Evolutionary conservation across 495 filamentous ascomycete species (phyloP), one percentile per base, ranked within the genome.

Genomic region (Talaromyces ruber): DNA sequence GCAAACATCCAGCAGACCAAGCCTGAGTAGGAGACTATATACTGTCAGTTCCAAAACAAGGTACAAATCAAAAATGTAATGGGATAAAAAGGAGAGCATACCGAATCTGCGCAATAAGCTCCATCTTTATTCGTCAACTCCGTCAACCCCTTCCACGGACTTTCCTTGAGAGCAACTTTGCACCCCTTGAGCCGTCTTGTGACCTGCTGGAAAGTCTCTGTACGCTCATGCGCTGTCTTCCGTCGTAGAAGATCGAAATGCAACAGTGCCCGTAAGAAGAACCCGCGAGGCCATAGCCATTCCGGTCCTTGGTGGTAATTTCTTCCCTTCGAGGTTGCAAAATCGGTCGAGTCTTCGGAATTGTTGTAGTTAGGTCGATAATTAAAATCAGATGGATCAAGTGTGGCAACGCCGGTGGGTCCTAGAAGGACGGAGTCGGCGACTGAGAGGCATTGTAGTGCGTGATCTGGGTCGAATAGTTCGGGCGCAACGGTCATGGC

Each of bases 221-320:
- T 87, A 45, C 87, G 82, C 65, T 83, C 85, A 60, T 83, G 81
- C 18, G 71, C 75, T 0, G 79, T 84, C 34, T 81, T 81, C 28
- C 91, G 79, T 6, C 93, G 79, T 76, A 82, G 80, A 45, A 97
- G 78, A 72, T 97, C 93, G 68, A 98, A 97, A 71, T 90, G 88
- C 58, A 98, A 77, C 61, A 99, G 76, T 1, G 95, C 95, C 37
- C 95, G 83, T 16, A 97, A 79, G 79, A 93, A 98, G 80, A 89
- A 99, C 7, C 95, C 95, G 4, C 90, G 91, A 1, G 92, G 95
- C 95, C 95, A 99, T n/a, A 97, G 78, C 95, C 95, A 99, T 73
- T 99, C 95, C 0, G 95, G 95, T 1, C 95, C 95, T 72, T 98
- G 94, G 71, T 99, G 95, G 72, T 99, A 99, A 70, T 97, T 97